A percentile compares a stretch with the other conserved stretches of the same genome.
Evolutionary conservation across 768 basidiomycete genomes (phyloP).

Genomic region (Mrakia hoshinonis): DNA sequence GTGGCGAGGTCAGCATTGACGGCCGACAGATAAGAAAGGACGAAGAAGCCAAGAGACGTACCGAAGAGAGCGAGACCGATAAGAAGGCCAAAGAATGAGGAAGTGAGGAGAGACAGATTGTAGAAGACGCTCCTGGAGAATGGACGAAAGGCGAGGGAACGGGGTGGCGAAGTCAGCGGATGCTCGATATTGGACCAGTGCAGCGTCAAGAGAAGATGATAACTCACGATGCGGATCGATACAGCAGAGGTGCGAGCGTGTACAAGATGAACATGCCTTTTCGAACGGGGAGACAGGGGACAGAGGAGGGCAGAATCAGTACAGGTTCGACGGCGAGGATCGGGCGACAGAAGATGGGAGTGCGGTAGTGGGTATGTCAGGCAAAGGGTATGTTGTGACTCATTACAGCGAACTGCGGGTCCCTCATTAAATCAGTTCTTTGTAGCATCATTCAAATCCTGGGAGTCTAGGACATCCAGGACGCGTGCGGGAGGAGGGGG

Average conservation of each 20-base stretch:
- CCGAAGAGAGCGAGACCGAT: constrained; percentile 51
- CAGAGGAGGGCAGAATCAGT: not conserved
- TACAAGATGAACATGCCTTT: constrained; percentile 62
- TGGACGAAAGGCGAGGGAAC: not conserved
- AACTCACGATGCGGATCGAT: constrained; percentile 74
- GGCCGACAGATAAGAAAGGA: not conserved
- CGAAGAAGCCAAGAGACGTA: constrained; percentile 36
- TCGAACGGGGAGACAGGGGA: constrained; percentile 45
- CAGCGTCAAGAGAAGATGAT: constrained; percentile 44
- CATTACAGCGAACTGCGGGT: not conserved
- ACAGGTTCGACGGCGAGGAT: not conserved
- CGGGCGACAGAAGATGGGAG: not conserved
- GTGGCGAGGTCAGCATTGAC: constrained; percentile 29
- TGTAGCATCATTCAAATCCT: not conserved
- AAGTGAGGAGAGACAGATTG: constrained; percentile 75
- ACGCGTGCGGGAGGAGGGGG: not conserved
- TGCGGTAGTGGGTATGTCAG: not conserved
- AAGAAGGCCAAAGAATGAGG: constrained; percentile 77
- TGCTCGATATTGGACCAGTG: too few relatives aligned
- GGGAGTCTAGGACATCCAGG: too few relatives aligned
- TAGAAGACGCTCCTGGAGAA: constrained; percentile 39
- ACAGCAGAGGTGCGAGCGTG: constrained; percentile 73
- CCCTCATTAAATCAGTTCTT: constrained; percentile 7
- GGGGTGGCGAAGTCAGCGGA: not conserved
- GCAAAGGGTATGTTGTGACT: not conserved